Base-by-base conservation (phyloP, 495 filamentous ascomycete genomes). In the Xylaria nigripes region DNA sequence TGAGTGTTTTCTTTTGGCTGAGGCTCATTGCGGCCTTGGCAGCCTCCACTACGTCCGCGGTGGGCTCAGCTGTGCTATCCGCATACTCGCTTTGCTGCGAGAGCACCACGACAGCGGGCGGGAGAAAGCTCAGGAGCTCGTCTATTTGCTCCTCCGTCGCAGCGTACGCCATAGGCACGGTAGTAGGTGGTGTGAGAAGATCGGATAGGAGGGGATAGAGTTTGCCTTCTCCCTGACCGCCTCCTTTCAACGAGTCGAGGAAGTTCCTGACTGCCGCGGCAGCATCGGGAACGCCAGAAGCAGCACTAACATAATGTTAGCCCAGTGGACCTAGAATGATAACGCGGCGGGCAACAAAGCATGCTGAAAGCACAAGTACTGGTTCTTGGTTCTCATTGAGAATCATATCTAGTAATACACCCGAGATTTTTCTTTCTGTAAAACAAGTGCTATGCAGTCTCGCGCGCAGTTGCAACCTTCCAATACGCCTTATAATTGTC, bases 141-240 rank as follows among this genome's bases (percentile, higher is more conserved):
- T 96, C 83, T 45, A 95, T 75, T 42, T 83, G 78, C 43, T 78
- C 65, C 32, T 76, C 72, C 24, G 82, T 71, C 38, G 86, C 81
- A 22, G 76, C 68, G n/a, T 86, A 82, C 40, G 95, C 74, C 61
- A 86, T 80, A 10, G 87, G 83, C 9, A 95, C 73, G 0, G 92
- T 96, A 40, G 78, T 82, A 23, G 83, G 72, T 1, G 90, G 72
- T 25, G 86, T 76, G 38, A 98, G 81, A 13, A 98, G 82, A 61
- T 98, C 92, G 58, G 84, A 84, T 29, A 98, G 82, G 27, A 91
- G 87, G 25, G 91, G 91, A 65, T 85, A 95, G 6, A 82, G 72
- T 55, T 85, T 82, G 34, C 82, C 83, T 40, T 72, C 59, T 49
- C 72, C 69, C 51, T 66, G 66, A 38, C 73, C 70, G 51, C 72